Evolutionary conservation across 1,139 yeast species (phyloP), one percentile per base, ranked within the genome.

Genomic region (Candida buenavistaensis): DNA sequence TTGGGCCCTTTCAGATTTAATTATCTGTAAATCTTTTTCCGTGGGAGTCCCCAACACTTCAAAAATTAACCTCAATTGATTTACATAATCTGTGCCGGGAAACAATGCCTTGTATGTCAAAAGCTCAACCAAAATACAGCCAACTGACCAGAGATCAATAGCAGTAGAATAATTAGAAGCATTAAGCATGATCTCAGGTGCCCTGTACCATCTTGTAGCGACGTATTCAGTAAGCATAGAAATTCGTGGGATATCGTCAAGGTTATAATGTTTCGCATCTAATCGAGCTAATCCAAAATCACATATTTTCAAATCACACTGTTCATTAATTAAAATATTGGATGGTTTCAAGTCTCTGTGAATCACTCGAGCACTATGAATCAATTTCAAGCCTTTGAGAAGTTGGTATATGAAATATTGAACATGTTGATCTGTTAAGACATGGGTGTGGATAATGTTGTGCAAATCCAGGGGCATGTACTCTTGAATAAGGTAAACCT

Each of bases 131-230:
- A 92, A 64, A 37, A 92, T 90, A 59, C 98, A 92, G 3, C 98
- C 98, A 28, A 89, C 90, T 2, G 95, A 83, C 98, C 98, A 92
- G 42, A 90, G 81, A 60, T 92, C 98, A 51, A 92, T 90, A 12
- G 97, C 96, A 40, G 90, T 86, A 17, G 96, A 85, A 62, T 92
- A 92, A 43, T 90, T 92, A 52, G 89, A 84, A 1, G 97, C 87
- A 31, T 37, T 52, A 36, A 92, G 72, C 97, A 90, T 90, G 55
- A 90, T 90, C 54, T 90, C 97, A 0, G 97, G 97, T 1, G 97
- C 97, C 35, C 97, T 69, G 61, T 90, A 90, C 97, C 97, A 90
- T 50, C 97, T 69, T 5, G 98, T 92, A 6, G 97, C 97, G 34
- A 92, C 97, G 56, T 92, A 92, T 60, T 92, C 97, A 3, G 98